Conservation (phyloP, 176 grass and related monocot species). For the Alopecurus myosuroides region DNA sequence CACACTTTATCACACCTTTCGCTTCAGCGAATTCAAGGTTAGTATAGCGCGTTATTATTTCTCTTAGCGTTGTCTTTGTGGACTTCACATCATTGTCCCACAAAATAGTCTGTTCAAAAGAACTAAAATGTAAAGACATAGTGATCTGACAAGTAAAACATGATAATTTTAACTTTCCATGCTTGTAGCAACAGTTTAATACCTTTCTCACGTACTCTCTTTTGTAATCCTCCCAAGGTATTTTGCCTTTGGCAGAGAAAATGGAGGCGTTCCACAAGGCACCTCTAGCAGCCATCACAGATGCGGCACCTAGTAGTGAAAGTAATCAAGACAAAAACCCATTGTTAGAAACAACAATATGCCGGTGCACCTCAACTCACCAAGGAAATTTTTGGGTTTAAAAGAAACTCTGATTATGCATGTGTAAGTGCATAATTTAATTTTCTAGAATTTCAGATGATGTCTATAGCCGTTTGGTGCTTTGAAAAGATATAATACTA, state of each 20-base stretch:
- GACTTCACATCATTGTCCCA: slow-evolving; percentile 99
- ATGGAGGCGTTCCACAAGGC: slow-evolving; percentile 95
- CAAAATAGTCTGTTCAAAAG: slow-evolving; percentile 73
- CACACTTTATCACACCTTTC: slow-evolving; percentile 79
- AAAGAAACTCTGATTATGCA: slow-evolving; percentile 1
- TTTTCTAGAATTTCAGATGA: background rate
- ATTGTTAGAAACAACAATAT: background rate
- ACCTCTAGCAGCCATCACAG: slow-evolving; percentile 94
- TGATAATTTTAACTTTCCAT: background rate
- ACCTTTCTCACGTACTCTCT: slow-evolving; percentile 94
- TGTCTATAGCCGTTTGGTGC: background rate
- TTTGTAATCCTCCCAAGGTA: slow-evolving; percentile 78
- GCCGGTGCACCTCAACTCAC: background rate
- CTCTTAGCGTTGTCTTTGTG: slow-evolving; percentile 85
- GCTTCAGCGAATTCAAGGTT: slow-evolving; percentile 89
- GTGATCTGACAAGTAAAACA: slow-evolving; percentile 15
- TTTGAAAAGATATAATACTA: background rate
- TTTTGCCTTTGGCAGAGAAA: slow-evolving; percentile 71
- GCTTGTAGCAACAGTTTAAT: slow-evolving; percentile 8
- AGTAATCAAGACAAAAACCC: slow-evolving; percentile 13
- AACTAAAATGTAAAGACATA: slow-evolving; percentile 11
- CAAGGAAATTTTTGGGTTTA: background rate
- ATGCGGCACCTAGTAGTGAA: slow-evolving; percentile 63
- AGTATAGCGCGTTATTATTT: slow-evolving; percentile 93
- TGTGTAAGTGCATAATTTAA: background rate